Evolutionary conservation across 140 eudicot genomes (phyloP).

Genomic region (Ambrosia hybrid): DNA sequence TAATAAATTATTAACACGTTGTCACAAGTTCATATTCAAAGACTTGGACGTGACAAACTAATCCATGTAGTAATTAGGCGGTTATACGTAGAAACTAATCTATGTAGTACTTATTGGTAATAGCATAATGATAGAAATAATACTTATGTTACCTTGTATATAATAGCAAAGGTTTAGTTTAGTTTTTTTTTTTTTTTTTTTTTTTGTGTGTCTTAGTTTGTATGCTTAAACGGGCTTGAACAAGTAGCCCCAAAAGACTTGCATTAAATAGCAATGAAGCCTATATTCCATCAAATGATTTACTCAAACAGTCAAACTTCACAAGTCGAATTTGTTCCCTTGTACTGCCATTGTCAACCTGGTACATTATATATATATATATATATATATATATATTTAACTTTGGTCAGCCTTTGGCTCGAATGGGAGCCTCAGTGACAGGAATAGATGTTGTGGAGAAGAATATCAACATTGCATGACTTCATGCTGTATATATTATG

Average conservation of each 20-base stretch:
- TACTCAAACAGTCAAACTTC: too few species aligned
- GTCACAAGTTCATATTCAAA: not conserved
- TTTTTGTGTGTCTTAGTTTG: too few species aligned
- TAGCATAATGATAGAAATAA: not conserved
- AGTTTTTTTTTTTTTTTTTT: too few species aligned
- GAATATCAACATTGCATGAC: constrained; percentile 78
- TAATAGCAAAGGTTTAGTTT: too few species aligned
- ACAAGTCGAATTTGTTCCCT: constrained; percentile 1
- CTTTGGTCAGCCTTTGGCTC: constrained; percentile 78
- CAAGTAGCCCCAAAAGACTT: too few species aligned
- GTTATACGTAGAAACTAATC: not conserved
- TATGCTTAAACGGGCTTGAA: too few species aligned
- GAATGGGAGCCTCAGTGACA: constrained; percentile 93
- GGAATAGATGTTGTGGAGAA: constrained; percentile 98
- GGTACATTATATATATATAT: too few species aligned
- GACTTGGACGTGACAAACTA: not conserved
- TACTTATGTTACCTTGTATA: too few species aligned
- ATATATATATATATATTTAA: not conserved
- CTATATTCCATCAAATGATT: not conserved
- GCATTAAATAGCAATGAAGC: not conserved
- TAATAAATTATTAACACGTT: too few species aligned
- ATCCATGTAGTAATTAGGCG: too few species aligned
- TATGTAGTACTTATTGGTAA: not conserved
- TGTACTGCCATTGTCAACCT: not conserved
- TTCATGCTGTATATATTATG: constrained; percentile 69